Percentiles rank a stretch among this genome's conserved stretches.
These are phyloP conservation scores for Lophiotrema nucula DNA, from an alignment of 495 filamentous ascomycete species.

Conservation along the genomic window DNA sequence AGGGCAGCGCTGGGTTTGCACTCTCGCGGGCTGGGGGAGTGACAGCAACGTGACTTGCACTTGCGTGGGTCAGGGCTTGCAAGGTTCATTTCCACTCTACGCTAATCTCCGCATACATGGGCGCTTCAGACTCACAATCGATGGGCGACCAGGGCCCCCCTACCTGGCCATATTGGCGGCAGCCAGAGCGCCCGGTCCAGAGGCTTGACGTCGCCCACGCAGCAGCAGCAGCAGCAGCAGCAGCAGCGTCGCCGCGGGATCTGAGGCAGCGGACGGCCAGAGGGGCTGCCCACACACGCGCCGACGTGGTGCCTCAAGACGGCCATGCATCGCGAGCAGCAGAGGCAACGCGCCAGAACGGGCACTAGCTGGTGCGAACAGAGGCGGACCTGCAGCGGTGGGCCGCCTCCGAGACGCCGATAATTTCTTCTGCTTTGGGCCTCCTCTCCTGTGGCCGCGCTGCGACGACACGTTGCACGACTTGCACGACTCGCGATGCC, in stretches of 20 bases:
- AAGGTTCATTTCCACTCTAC: slow-evolving; percentile 1
- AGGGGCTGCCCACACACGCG: not conserved
- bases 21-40: not conserved
- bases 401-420: no score
- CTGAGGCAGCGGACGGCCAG: not conserved
- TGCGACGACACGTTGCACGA: not conserved
- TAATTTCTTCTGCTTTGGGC: no score
- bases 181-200: no score
- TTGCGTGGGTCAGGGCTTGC: not conserved
- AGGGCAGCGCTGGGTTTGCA: slow-evolving; percentile 4
- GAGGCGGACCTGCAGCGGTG: slow-evolving; percentile 5
- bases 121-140: not conserved
- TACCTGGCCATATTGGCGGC: no score
- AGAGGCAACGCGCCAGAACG: slow-evolving; percentile 14
- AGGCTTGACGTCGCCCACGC: no score
- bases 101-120: not conserved
- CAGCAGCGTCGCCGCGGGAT: no score
- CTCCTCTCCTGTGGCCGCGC: no score
- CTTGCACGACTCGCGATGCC: not conserved
- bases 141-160: not conserved
- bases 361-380: slow-evolving; percentile 8
- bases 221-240: no score
- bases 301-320: no score
- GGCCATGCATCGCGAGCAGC: not conserved
- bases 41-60: not conserved